Evolutionary conservation across 352 stramenopile genomes (phyloP).

Genomic region (Globisporangium spinosum): DNA sequence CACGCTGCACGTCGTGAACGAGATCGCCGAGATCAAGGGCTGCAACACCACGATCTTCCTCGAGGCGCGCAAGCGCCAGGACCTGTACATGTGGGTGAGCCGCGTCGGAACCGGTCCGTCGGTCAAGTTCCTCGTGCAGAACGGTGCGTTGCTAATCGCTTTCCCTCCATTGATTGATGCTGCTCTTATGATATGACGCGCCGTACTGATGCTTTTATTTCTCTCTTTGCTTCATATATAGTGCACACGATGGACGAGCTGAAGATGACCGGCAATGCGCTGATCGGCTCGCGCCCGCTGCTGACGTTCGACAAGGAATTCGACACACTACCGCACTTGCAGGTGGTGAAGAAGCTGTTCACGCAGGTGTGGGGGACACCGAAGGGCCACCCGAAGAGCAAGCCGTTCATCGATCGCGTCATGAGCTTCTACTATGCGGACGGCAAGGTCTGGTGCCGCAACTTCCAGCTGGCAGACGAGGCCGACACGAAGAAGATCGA

Average conservation of each 20-base stretch:
- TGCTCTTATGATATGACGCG: neutral
- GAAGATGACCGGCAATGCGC: conserved; percentile 98
- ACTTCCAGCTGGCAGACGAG: conserved; percentile 93
- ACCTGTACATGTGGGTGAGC: conserved; percentile 98
- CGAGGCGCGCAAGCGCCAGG: conserved; percentile 95
- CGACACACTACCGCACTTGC: conserved; percentile 87
- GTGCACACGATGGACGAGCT: conserved; percentile 99
- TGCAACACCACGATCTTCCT: conserved; percentile 97
- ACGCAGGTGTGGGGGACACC: conserved; percentile 94
- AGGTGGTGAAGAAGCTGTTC: conserved; percentile 97
- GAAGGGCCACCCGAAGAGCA: conserved; percentile 98
- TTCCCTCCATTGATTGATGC: too few species aligned
- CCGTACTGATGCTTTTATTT: neutral
- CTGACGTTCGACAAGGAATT: conserved; percentile 97
- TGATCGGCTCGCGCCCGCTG: conserved; percentile 95
- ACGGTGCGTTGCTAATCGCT: conserved; percentile 51
- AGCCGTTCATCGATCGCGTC: conserved; percentile 99
- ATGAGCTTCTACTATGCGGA: conserved; percentile 96
- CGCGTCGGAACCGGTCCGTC: conserved; percentile 94
- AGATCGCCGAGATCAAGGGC: conserved; percentile 98
- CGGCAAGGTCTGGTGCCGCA: conserved; percentile 97
- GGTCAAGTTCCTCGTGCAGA: conserved; percentile 97
- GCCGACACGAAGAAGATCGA: conserved; percentile 92
- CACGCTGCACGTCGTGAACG: conserved; percentile 94
- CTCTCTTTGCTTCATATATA: conserved; percentile 14